Evolutionary conservation across 2,329 filamentous ascomycete species (phyloP).

Genomic region (Magnaporthiopsis poae): DNA sequence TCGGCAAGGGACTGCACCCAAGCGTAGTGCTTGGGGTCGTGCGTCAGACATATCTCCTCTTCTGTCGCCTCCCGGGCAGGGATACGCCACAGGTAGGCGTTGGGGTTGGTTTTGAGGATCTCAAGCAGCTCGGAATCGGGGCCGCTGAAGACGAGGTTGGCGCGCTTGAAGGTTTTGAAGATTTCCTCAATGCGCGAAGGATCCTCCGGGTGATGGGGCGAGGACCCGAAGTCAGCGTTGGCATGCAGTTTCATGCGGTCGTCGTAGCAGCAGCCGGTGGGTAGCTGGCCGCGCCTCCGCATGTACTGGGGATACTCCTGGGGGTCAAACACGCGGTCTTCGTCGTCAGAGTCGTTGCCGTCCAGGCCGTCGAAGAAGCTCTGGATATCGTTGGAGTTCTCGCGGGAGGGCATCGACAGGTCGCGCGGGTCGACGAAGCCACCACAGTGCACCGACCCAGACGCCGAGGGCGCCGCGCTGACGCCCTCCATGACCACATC

Average conservation of each 20-base stretch:
- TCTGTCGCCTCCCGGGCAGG: conserved; percentile 64
- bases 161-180: conserved; percentile 75
- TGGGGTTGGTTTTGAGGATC: conserved; percentile 44
- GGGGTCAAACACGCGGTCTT: conserved; percentile 26
- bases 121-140: conserved; percentile 43
- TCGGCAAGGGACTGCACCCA: conserved; percentile 58
- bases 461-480: conserved; percentile 12
- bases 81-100: conserved; percentile 65
- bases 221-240: conserved; percentile 63
- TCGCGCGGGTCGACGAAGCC: conserved; percentile 27
- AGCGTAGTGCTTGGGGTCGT: conserved; percentile 64
- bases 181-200: conserved; percentile 87
- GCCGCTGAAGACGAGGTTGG: conserved; percentile 62
- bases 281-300: conserved; percentile 41
- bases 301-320: conserved; percentile 24
- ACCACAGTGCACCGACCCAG: conserved; percentile 19
- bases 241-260: conserved; percentile 91
- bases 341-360: conserved; percentile 23
- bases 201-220: conserved; percentile 86
- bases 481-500: conserved; percentile 17
- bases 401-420: conserved; percentile 11
- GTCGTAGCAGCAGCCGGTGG: conserved; percentile 80
- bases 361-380: conserved; percentile 6
- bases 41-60: conserved; percentile 71
- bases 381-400: conserved; percentile 13